Evolutionary conservation across 768 basidiomycete species (phyloP), one percentile per base, ranked within the genome.

Genomic region (Lentinus tigrinus): DNA sequence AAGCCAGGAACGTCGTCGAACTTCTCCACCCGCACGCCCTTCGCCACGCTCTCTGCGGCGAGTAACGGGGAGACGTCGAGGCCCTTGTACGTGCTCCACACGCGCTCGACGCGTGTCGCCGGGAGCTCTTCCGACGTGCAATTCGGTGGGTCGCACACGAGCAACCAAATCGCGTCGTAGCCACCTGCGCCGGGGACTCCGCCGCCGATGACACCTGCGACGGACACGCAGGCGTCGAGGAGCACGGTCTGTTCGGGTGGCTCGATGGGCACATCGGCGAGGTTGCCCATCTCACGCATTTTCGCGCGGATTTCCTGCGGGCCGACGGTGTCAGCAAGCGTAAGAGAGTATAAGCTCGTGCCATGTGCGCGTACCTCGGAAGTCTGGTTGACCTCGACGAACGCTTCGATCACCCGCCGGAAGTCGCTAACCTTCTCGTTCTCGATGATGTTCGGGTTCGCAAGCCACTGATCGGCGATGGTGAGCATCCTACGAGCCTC

Each of bases 111-210:
- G 23, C 83, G 81, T 28, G 78, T 70, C 24, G 84, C 68, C 3
- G 91, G 85, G 28, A 67, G 63, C 54, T 72, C 69, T 64, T 81
- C 74, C 58, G 79, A 75, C 9, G 78, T 77, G 37, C 72, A 72
- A 42, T 58, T 58, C 8, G 58, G 63, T 17, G 85, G 81, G 47
- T 89, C 87, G 66, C 89, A 81, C 17, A 95, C 83, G 16, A 99
- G 82, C 5, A 99, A 77, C 93, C 95, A 98, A 57, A 98, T 83
- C 7, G 97, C 97, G 69, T 99, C 97, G 72, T 91, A 98, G 2
- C 97, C 97, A 10, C 97, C 97, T 52, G 97, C 97, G 40, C 97
- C 97, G 6, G 97, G 97, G 4, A 98, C 97, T 19, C 96, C 96
- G 24, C 95, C 95, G 21, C 93, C 94, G 38, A 98, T 80, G 17